These are phyloP conservation scores for Rhodamnia argentea DNA, from an alignment of 345 rosid species.

Conservation along the genomic window DNA sequence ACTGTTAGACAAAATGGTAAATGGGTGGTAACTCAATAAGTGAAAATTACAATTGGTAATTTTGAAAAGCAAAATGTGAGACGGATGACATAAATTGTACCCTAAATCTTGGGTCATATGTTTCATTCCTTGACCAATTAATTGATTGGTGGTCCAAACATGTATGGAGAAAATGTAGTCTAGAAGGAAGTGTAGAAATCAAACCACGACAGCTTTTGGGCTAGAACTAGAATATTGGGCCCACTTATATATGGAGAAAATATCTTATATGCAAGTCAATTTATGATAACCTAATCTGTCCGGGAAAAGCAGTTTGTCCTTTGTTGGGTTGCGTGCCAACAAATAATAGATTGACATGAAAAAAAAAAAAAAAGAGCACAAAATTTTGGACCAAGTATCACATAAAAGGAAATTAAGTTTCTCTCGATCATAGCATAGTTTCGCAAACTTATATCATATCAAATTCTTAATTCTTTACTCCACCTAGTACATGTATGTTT, in stretches of 20 bases:
- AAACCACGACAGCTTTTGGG: not conserved
- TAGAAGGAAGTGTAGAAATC: not conserved
- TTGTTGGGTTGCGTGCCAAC: not conserved
- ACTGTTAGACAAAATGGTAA: not conserved
- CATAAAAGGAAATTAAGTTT: not conserved
- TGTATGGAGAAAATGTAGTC: not conserved
- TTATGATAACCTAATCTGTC: not conserved
- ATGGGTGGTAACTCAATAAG: not conserved
- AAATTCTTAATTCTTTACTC: not conserved
- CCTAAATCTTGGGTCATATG: not conserved
- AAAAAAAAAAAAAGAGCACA: not conserved
- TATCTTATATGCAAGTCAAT: not conserved
- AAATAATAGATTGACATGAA: not conserved
- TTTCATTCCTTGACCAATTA: not conserved
- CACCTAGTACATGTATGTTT: not conserved
- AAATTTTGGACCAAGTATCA: not conserved
- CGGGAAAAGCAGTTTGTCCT: not conserved
- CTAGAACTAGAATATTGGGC: not conserved
- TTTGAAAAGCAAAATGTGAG: not conserved
- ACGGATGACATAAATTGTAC: not conserved
- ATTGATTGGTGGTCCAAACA: not conserved
- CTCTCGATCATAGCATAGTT: not conserved
- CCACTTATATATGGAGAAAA: not conserved
- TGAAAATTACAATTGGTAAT: not conserved
- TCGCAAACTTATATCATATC: not conserved